Evolutionary conservation across 306 rosid genomes (phyloP), one percentile per base, ranked within the genome.

Genomic region (Crotalaria pallida): DNA sequence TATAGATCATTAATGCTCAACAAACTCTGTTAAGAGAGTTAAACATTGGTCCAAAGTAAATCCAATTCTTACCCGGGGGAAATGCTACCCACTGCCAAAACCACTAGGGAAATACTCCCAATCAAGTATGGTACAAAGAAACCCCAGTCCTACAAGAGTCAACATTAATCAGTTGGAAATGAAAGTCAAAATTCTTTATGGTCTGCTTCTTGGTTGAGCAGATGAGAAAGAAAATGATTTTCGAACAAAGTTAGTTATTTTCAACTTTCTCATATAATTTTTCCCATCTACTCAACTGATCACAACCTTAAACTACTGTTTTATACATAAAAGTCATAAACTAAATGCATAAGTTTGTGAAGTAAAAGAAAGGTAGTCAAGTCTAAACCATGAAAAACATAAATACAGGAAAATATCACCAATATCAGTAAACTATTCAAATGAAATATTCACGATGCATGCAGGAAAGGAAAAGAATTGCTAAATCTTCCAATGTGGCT

Each of bases 81-180:
- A 65, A 74, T 87, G 86, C 98, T 94, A 59, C 98, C 98, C 69
- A 94, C 92, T 23, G 88, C 95, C 86, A 94, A 77, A 72, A 94
- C 95, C 45, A 90, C 80, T 49, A 94, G 72, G 75, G 98, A 94
- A 65, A 94, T 87, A 81, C 96, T 90, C 49, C 97, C 98, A 65
- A 87, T 67, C 86, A 94, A 88, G 84, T 88, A 90, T 69, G 98
- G 97, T 72, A 88, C 73, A 70, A 90, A 94, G 86, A 94, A 90
- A 15, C 96, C 98, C 97, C 96, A 94, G 81, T 94, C 99, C 97
- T 91, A 67, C 76, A 72, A 29, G 47, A 66, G 48, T 64, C 49
- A 69, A 57, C 71, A 74, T 56, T 36, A 68, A 75, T 67, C 70
- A 78, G 66, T 63, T 51, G 58, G 47, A 48, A 71, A 66, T n/a